A percentile compares a stretch with the other conserved stretches of the same genome.
These are phyloP conservation scores for Tarenaya hassleriana DNA, from an alignment of 345 rosid genomes.

Conservation along the genomic window DNA sequence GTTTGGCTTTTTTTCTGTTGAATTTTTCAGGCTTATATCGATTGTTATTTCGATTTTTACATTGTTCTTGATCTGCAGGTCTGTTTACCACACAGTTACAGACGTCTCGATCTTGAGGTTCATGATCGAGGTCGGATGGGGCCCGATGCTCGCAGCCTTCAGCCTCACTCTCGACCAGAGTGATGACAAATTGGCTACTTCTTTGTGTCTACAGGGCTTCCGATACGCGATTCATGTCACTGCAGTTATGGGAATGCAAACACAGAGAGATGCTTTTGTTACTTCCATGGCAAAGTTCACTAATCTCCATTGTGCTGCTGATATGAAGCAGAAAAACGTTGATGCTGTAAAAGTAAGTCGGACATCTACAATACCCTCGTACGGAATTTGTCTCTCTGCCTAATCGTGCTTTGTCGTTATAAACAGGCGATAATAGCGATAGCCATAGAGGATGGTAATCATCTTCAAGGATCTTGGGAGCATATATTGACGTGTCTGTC, in stretches of 20 bases:
- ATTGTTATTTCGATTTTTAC: neutral
- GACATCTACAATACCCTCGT: neutral
- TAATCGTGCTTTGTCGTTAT: neutral
- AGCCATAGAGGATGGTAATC: conserved; percentile 91
- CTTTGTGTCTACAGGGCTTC: conserved; percentile 85
- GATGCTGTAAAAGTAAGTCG: conserved; percentile 84
- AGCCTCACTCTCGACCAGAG: conserved; percentile 92
- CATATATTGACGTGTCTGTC: conserved; percentile 94
- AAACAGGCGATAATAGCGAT: conserved; percentile 84
- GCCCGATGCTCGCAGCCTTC: conserved; percentile 95
- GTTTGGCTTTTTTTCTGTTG: neutral
- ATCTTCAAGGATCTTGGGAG: conserved; percentile 96
- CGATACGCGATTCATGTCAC: conserved; percentile 83
- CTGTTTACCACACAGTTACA: conserved; percentile 63
- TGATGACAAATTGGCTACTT: conserved; percentile 85
- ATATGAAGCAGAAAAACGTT: conserved; percentile 96
- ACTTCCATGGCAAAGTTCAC: conserved; percentile 97
- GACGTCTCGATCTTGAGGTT: conserved; percentile 83
- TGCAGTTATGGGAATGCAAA: conserved; percentile 95
- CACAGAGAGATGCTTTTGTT: conserved; percentile 98
- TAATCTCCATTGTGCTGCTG: conserved; percentile 90
- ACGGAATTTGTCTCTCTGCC: conserved; percentile 3
- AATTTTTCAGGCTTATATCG: conserved; percentile 1
- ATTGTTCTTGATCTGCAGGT: conserved; percentile 38
- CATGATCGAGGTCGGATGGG: conserved; percentile 98